Evolutionary conservation across 2,329 filamentous ascomycete species (phyloP), one percentile per base, ranked within the genome.

Genomic region (Xylariaceae sp.): DNA sequence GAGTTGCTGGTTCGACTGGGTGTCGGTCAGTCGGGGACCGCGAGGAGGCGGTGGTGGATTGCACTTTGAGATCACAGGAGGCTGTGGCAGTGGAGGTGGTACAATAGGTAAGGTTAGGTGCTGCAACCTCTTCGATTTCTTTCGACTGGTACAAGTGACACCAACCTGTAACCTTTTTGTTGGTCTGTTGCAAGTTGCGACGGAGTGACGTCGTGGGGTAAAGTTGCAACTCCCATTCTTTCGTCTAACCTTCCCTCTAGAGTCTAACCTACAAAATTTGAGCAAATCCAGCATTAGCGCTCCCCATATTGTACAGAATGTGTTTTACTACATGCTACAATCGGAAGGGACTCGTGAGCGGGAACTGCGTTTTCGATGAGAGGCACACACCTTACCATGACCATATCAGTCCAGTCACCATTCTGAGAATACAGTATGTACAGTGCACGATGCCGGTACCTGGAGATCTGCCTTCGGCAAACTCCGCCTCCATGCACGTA

Each of bases 401-500:
- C 40, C 40, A 40, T 35, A 37, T 34, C 40, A 40, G 40, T 23
- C 40, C 34, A 24, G 7, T 6, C 11, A 6, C 21, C 21, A 11
- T 24, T 11, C 21, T 11, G 6, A 24, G 21, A 24, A 6, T 24
- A 24, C 21, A 24, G n/a, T n/a, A n/a, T n/a, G n/a, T n/a, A n/a
- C n/a, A n/a, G n/a, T 24, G 11, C 21, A 24, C 7, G 7, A 24
- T 24, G 21, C 21, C 11, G 21, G 21, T n/a, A n/a, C n/a, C 6
- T 24, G 21, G 21, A 24, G 21, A 24, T 24, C 21, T 11, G 21
- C 21, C 21, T 11, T 11, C 21, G 7, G 7, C 21, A 24, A 24
- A 14, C 40, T 38, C 36, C 31, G 36, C 36, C 34, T 18, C 37
- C n/a, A 37, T 39, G 43, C 40, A 43, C 13, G 34, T 38, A 37